Conservation (phyloP, 306 rosid species). For the Begonia peltatifolia region DNA sequence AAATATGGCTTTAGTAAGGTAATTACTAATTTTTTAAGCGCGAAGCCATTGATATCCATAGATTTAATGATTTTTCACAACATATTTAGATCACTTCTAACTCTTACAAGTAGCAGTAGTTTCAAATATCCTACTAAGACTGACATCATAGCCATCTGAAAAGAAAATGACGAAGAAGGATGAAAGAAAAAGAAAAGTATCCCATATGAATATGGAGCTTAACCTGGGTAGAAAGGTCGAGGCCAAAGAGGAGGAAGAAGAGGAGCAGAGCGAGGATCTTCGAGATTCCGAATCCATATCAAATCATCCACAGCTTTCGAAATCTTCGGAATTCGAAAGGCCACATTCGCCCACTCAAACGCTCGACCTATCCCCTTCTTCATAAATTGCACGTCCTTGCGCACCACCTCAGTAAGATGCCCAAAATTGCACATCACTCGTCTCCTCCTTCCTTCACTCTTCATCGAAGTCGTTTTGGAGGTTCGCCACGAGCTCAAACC, state of each 20-base stretch:
- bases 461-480: slow-evolving; percentile 8
- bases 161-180: too few relatives aligned
- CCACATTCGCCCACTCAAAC: slow-evolving; percentile 50
- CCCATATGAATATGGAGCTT: not conserved
- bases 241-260: slow-evolving; percentile 48
- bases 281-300: slow-evolving; percentile 73
- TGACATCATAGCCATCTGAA: too few relatives aligned
- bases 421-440: slow-evolving; percentile 47
- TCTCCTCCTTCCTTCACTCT: slow-evolving; percentile 16
- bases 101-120: too few relatives aligned
- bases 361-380: slow-evolving; percentile 42
- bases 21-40: too few relatives aligned
- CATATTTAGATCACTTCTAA: too few relatives aligned
- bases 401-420: slow-evolving; percentile 43
- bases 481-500: slow-evolving; percentile 14
- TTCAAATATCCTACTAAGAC: too few relatives aligned
- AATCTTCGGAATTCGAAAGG: slow-evolving; percentile 52
- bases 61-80: too few relatives aligned
- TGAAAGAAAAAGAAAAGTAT: too few relatives aligned
- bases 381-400: slow-evolving; percentile 63
- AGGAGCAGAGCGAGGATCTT: slow-evolving; percentile 46
- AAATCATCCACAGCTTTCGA: slow-evolving; percentile 47
- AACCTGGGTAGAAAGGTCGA: slow-evolving; percentile 76
- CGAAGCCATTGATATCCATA: too few relatives aligned
- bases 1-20: too few relatives aligned